phyloP scores from a whole-genome alignment of 306 rosid genomes.

The Cyclanthera cordifolia region DNA sequence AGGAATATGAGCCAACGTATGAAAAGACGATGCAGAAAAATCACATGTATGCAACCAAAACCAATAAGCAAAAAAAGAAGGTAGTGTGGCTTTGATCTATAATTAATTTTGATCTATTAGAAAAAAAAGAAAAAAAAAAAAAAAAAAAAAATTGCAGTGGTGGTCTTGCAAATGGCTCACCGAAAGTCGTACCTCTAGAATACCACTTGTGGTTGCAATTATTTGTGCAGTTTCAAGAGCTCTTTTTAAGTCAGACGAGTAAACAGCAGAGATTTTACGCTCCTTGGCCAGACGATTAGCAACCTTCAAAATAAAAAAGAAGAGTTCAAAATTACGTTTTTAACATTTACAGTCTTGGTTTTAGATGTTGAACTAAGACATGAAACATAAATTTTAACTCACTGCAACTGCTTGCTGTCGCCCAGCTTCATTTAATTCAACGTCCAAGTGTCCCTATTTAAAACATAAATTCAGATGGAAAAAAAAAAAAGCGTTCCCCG shows the following conservation, averaged over 20 bases:
- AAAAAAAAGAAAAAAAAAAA: no score
- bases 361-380: constrained; percentile 11
- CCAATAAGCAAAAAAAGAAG: not conserved
- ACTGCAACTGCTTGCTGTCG: constrained; percentile 78
- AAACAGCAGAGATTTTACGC: constrained; percentile 46
- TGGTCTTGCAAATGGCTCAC: not conserved
- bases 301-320: constrained; percentile 43
- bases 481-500: not conserved
- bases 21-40: not conserved
- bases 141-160: not conserved
- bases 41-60: not conserved
- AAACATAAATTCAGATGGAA: constrained; percentile 15
- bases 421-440: constrained; percentile 79
- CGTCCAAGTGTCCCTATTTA: constrained; percentile 76
- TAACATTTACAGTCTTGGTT: not conserved
- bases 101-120: not conserved
- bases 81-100: no score
- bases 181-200: constrained; percentile 46
- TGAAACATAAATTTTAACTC: constrained; percentile 23
- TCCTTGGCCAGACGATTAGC: constrained; percentile 68
- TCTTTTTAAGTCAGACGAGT: constrained; percentile 82
- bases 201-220: constrained; percentile 65
- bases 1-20: not conserved
- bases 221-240: constrained; percentile 76
- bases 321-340: not conserved